phyloP scores from a whole-genome alignment of 371 early-diverging fungal species.

The Gilbertella persicaria region DNA sequence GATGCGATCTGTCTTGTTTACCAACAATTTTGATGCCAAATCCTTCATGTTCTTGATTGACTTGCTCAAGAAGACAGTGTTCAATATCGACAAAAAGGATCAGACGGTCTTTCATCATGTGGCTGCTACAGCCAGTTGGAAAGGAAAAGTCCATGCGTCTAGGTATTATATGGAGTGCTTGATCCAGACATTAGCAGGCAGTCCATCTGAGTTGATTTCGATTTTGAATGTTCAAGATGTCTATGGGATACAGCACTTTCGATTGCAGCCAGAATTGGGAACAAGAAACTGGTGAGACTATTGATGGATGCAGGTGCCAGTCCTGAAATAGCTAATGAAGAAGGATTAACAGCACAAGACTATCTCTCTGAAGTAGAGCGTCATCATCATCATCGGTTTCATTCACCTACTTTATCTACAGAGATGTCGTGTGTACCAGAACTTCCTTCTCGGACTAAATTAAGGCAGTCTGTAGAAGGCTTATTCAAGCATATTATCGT shows the following conservation, averaged over 20 bases:
- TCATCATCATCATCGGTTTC: slow-evolving; percentile 9
- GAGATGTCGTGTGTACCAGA: slow-evolving; percentile 16
- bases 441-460: slow-evolving; percentile 20
- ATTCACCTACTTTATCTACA: slow-evolving; percentile 1
- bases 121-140: slow-evolving; percentile 67
- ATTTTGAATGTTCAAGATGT: slow-evolving; percentile 80
- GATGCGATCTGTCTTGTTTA: slow-evolving; percentile 82
- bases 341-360: slow-evolving; percentile 71
- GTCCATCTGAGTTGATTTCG: slow-evolving; percentile 55
- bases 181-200: slow-evolving; percentile 52
- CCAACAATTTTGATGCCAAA: slow-evolving; percentile 83
- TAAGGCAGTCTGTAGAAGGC: slow-evolving; percentile 18
- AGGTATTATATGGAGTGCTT: slow-evolving; percentile 86
- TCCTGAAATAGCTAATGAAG: slow-evolving; percentile 70
- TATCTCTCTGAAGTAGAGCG: slow-evolving; percentile 49
- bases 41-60: slow-evolving; percentile 79
- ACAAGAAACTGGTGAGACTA: slow-evolving; percentile 69
- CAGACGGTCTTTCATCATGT: slow-evolving; percentile 93
- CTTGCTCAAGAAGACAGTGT: slow-evolving; percentile 70
- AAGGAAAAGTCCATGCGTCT: slow-evolving; percentile 71
- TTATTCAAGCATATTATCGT: slow-evolving; percentile 18
- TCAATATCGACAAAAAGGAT: slow-evolving; percentile 71
- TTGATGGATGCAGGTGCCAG: slow-evolving; percentile 85
- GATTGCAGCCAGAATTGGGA: slow-evolving; percentile 82
- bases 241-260: slow-evolving; percentile 92